Conservation (phyloP, 805 yeast species). For the Torulaspora gathmanii region DNA sequence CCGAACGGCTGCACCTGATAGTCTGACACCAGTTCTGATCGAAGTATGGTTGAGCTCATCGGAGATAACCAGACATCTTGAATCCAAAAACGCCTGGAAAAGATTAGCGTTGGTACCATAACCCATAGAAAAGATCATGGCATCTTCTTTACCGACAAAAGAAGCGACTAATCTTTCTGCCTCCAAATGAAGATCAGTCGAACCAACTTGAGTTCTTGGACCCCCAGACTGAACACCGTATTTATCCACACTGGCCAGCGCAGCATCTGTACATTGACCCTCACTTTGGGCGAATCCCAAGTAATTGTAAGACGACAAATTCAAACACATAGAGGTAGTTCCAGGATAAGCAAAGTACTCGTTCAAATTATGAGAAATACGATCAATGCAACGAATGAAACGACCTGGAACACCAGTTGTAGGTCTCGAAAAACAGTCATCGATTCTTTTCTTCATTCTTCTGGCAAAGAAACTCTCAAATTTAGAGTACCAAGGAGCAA, state of each 20-base stretch:
- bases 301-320: constrained; percentile 87
- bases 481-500: constrained; percentile 93
- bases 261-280: constrained; percentile 82
- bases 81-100: constrained; percentile 76
- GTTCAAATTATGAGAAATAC: constrained; percentile 63
- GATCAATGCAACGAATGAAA: constrained; percentile 72
- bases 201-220: constrained; percentile 69
- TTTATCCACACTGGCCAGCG: constrained; percentile 56
- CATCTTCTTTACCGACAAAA: constrained; percentile 86
- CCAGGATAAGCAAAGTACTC: constrained; percentile 71
- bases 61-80: constrained; percentile 83
- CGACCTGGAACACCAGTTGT: constrained; percentile 98
- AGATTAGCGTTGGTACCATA: constrained; percentile 91
- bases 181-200: constrained; percentile 63
- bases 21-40: constrained; percentile 88
- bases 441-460: constrained; percentile 83
- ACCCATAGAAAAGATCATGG: constrained; percentile 87
- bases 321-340: constrained; percentile 68
- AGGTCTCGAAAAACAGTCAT: constrained; percentile 93
- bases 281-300: constrained; percentile 95
- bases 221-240: constrained; percentile 80
- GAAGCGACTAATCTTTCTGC: constrained; percentile 77
- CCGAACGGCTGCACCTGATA: constrained; percentile 89
- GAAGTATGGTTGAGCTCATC: constrained; percentile 96
- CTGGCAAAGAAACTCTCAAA: constrained; percentile 92